These are phyloP conservation scores for Aquilaria malaccensis DNA, from an alignment of 345 rosid species.

Conservation along the genomic window DNA sequence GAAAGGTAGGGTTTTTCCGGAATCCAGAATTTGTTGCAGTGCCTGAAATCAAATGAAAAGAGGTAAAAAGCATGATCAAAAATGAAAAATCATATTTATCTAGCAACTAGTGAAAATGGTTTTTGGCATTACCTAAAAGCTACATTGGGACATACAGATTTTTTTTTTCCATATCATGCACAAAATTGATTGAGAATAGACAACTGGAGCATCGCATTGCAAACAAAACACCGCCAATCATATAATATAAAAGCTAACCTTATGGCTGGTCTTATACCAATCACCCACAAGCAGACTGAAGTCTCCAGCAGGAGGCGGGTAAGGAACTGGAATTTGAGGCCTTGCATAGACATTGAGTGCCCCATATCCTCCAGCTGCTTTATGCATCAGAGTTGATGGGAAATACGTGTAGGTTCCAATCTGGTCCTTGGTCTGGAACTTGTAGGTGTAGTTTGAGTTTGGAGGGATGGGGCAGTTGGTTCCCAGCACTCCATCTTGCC, in stretches of 20 bases:
- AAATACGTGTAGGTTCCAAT: slow-evolving; percentile 75
- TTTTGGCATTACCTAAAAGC: no score
- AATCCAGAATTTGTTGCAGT: slow-evolving; percentile 45
- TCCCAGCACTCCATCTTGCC: slow-evolving; percentile 82
- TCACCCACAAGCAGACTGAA: slow-evolving; percentile 80
- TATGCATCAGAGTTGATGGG: slow-evolving; percentile 75
- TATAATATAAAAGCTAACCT: slow-evolving; percentile 27
- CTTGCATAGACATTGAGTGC: slow-evolving; percentile 56
- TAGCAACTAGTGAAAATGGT: no score
- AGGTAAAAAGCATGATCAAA: no score
- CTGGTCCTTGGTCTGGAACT: slow-evolving; percentile 86
- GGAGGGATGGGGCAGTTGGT: slow-evolving; percentile 89
- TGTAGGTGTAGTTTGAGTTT: slow-evolving; percentile 74
- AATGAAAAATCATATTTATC: no score
- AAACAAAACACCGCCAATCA: no score
- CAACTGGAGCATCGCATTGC: no score
- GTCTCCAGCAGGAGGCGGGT: slow-evolving; percentile 51
- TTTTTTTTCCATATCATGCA: no score
- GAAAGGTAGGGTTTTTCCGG: slow-evolving; percentile 57
- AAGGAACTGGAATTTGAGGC: slow-evolving; percentile 73
- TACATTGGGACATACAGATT: no score
- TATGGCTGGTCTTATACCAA: slow-evolving; percentile 77
- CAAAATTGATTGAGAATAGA: no score
- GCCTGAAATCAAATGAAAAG: slow-evolving; percentile 24
- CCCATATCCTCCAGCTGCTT: slow-evolving; percentile 86